Evolutionary conservation across 2,329 filamentous ascomycete genomes (phyloP), one percentile per base, ranked within the genome.

Genomic region (Trichoderma guizhouense): DNA sequence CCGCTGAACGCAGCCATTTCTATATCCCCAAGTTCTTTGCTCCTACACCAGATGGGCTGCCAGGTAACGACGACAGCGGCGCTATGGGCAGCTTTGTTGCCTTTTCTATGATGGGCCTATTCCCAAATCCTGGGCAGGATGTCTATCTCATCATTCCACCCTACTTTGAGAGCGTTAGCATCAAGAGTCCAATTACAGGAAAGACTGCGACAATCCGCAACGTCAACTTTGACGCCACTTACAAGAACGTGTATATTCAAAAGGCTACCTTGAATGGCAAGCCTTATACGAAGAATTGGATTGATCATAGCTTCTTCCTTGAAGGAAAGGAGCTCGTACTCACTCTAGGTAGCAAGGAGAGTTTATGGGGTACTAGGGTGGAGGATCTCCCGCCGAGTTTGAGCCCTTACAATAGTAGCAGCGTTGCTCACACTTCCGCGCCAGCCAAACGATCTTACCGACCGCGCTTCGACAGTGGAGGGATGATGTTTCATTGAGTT

Each of bases 91-190:
- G 86, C 0, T 93, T 92, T 72, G 82, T 89, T 0, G 88, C 88
- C 0, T 86, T 93, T 1, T 83, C 86, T 28, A 92, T 93, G 90
- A 87, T 93, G 83, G 91, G 91, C 0, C 80, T 93, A 7, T 93
- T 90, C 79, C 91, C 91, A 0, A 89, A 92, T 55, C 85, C 89
- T 0, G 91, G 90, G 0, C 91, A 93, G 76, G 83, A 92, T 73
- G 89, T 92, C 0, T 93, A 93, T 74, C 85, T 93, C n/a, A 91
- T 93, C 74, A 91, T 83, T 0, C 88, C 91, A 0, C 91, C 91
- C 0, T 93, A 88, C 76, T 93, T 93, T 75, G 83, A 86, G 73
- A 83, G 85, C 62, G 84, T 92, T 1, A 87, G 85, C 62, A 83
- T 92, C 62, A 88, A 81, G 12, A 88, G 88, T 71, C 84, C 84